Conservation (phyloP, 73 alveolate species). For the Symbiodinium pilosum region DNA sequence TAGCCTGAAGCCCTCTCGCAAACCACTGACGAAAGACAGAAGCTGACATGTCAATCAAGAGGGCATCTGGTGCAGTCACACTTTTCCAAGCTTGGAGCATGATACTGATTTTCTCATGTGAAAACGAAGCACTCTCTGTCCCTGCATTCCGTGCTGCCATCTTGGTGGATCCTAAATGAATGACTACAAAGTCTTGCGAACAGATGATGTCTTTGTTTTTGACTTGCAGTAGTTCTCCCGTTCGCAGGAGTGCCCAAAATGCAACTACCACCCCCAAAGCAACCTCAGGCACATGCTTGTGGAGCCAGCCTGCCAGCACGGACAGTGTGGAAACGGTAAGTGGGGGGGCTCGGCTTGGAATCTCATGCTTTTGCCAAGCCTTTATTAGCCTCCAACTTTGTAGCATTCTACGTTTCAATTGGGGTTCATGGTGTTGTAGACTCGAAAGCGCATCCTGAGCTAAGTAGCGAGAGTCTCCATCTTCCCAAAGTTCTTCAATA, state of each 20-base stretch:
- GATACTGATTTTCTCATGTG: too few species aligned
- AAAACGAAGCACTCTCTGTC: too few species aligned
- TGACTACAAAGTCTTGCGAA: too few species aligned
- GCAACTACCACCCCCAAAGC: neutral
- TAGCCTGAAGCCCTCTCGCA: too few species aligned
- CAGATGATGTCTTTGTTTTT: too few species aligned
- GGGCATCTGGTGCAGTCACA: too few species aligned
- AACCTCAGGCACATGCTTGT: neutral
- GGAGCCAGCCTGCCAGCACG: neutral
- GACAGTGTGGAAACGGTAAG: neutral
- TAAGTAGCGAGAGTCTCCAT: neutral
- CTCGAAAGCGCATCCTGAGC: neutral
- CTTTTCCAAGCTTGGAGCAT: too few species aligned
- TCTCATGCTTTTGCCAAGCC: slow-evolving; percentile 15
- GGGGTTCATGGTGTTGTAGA: neutral
- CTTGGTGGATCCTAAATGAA: too few species aligned
- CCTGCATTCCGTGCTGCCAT: too few species aligned
- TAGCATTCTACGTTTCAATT: neutral
- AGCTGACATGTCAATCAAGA: too few species aligned
- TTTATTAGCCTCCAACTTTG: neutral
- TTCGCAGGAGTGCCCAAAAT: slow-evolving; percentile 5
- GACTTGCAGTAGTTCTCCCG: neutral
- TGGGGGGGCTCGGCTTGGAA: slow-evolving; percentile 12
- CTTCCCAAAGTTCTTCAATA: slow-evolving; percentile 8
- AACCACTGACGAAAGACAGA: too few species aligned